Percentiles rank a stretch among this genome's conserved stretches.
Conservation (phyloP, 768 basidiomycete species). For the Gloeophyllum trabeum region DNA sequence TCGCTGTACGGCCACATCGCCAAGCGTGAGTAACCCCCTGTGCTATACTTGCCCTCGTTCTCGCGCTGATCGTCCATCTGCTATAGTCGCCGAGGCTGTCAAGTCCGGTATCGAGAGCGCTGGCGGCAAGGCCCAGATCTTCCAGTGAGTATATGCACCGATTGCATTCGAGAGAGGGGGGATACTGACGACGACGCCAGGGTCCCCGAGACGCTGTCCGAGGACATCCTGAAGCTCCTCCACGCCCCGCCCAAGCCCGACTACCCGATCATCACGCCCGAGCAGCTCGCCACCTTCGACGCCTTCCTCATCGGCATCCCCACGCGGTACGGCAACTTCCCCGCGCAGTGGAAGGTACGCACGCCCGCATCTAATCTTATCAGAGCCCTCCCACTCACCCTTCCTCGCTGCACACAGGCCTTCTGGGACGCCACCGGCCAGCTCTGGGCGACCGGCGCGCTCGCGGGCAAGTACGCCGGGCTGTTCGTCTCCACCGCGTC, state of each 20-base stretch:
- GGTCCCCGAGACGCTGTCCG: constrained; percentile 68
- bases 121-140: constrained; percentile 32
- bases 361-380: background rate
- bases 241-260: constrained; percentile 59
- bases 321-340: constrained; percentile 73
- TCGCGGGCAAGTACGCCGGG: constrained; percentile 68
- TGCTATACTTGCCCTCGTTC: background rate
- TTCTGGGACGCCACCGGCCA: constrained; percentile 73
- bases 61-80: constrained; percentile 4
- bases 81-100: constrained; percentile 47
- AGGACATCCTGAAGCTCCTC: constrained; percentile 57
- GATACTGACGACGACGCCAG: constrained; percentile 20
- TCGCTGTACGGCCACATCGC: constrained; percentile 66
- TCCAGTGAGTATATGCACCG: constrained; percentile 20
- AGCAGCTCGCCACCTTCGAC: constrained; percentile 47
- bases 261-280: constrained; percentile 56
- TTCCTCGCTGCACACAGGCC: constrained; percentile 21
- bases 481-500: constrained; percentile 64
- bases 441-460: constrained; percentile 46
- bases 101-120: constrained; percentile 29
- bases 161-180: background rate
- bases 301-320: constrained; percentile 70
- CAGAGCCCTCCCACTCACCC: background rate
- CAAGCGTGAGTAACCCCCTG: constrained; percentile 32
- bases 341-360: constrained; percentile 68